A percentile compares a stretch with the other conserved stretches of the same genome.
These are phyloP conservation scores for Mitragyna speciosa DNA, from an alignment of 257 asterid genomes.

Conservation along the genomic window DNA sequence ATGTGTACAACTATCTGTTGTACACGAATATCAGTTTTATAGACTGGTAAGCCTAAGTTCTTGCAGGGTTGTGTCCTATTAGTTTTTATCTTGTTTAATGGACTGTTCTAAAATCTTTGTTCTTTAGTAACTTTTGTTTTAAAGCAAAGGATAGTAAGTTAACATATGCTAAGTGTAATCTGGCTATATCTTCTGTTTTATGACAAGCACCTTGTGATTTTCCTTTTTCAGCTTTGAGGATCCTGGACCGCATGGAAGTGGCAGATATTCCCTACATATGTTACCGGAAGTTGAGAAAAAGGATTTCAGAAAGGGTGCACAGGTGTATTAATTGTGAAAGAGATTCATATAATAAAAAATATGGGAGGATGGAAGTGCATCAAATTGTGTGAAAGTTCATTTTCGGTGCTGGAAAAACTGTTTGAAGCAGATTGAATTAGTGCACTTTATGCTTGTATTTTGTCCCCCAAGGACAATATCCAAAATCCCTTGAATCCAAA, in stretches of 20 bases:
- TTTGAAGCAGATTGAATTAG: background rate
- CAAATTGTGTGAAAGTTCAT: background rate
- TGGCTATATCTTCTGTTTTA: background rate
- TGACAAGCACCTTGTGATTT: background rate
- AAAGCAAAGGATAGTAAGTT: background rate
- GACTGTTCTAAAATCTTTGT: background rate
- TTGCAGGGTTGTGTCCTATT: background rate
- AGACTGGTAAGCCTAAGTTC: conserved; percentile 66
- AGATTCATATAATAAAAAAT: background rate
- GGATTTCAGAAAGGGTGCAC: conserved; percentile 96
- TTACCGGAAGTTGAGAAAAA: conserved; percentile 94
- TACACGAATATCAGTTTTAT: conserved; percentile 85
- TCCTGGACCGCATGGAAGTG: conserved; percentile 99
- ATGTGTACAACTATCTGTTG: conserved; percentile 94
- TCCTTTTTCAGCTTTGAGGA: conserved; percentile 80
- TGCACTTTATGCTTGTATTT: background rate
- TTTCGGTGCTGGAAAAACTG: background rate
- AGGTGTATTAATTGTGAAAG: conserved; percentile 50
- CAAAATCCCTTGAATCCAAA: background rate
- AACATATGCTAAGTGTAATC: background rate
- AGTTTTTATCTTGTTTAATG: background rate
- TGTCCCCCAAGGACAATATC: background rate
- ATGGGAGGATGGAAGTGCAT: background rate
- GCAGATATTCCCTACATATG: conserved; percentile 91
- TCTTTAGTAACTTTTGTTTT: too few relatives aligned